Base-by-base conservation (phyloP, 2,329 filamentous ascomycete species). In the Fusarium siculi region DNA sequence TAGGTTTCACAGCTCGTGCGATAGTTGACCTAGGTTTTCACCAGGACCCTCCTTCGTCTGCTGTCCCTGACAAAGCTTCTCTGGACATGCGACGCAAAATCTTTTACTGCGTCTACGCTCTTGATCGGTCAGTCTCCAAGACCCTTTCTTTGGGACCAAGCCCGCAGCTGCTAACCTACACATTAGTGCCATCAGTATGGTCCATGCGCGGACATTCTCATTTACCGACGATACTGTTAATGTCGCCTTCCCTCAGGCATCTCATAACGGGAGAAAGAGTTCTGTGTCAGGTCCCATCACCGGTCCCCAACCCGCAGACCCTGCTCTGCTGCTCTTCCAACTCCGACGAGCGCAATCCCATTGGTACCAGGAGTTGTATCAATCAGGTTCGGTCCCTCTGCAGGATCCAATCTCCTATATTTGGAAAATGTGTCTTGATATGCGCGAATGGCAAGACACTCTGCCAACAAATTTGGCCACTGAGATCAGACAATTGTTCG, bases 11-110 rank as follows among this genome's bases (percentile, higher is more conserved):
- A 11, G 93, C 93, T 44, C 90, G 96, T 65, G 93, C 95, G 10
- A 91, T 96, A 78, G 89, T 98, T 28, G 96, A 99, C 82, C 84
- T 98, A 36, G 96, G 96, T 12, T 91, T 97, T 65, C 96, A 98
- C 81, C 96, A 98, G 82, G 96, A 98, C 75, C 94, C 95, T 7
- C 92, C 93, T 2, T 87, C 89, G 63, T 91, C 92, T 70, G 88
- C 92, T 21, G 84, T 90, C 34, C 87, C 91, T 16, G 90, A 94
- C 64, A 92, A 91, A 74, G 85, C 89, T 6, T 89, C 91, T 50
- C 84, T 97, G 18, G 93, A 97, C 74, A 86, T 94, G 68, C 90
- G 96, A 58, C 90, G 96, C 57, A 91, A 92, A 74, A 92, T 97
- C 4, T 98, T 97, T 79, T 95, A 97, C 81, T 97, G 93, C 79